Base-by-base conservation (phyloP, 768 basidiomycete genomes). In the Collybia sp. region DNA sequence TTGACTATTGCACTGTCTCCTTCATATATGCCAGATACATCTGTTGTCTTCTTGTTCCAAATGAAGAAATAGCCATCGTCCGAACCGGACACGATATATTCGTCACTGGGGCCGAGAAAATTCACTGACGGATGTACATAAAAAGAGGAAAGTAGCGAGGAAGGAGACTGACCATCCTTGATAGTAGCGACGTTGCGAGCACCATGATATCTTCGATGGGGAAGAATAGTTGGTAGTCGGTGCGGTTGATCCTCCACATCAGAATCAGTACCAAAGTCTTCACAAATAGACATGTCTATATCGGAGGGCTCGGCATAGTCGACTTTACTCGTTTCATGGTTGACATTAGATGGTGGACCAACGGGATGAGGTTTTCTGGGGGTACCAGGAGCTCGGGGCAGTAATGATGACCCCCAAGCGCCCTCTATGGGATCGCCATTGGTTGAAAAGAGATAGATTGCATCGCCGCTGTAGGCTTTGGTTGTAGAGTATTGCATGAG, bases 41-140 rank as follows among this genome's bases (percentile, higher is more conserved):
- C 62, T 0, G 81, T 83, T 12, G 75, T 75, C 13, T 65, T 61
- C 58, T 93, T 93, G 49, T 79, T 70, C 92, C 92, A 95, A 12
- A 93, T 70, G 60, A 95, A 95, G 62, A 87, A 83, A 58, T 88
- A 83, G 1, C 88, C 88, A 52, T 93, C 90, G 56, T 95, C 92
- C 3, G 86, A 90, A 6, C 92, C 92, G 17, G 89, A 91, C 11
- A 79, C 72, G 16, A 94, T 77, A 47, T 75, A 88, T 62, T 93
- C 86, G 44, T 91, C 85, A 36, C 65, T 64, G 5, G 85, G 82
- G 0, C 92, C 92, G 33, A 93, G 65, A 59, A 90, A 93, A 60
- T 90, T 93, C 32, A 91, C 91, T 92, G 48, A 1, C 47, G 17
- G 41, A 11, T 12, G 13, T 17, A 34, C 19, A 25, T 30, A n/a